Evolutionary conservation across 805 yeast species (phyloP).

Genomic region (Dipodascopsis tothii): DNA sequence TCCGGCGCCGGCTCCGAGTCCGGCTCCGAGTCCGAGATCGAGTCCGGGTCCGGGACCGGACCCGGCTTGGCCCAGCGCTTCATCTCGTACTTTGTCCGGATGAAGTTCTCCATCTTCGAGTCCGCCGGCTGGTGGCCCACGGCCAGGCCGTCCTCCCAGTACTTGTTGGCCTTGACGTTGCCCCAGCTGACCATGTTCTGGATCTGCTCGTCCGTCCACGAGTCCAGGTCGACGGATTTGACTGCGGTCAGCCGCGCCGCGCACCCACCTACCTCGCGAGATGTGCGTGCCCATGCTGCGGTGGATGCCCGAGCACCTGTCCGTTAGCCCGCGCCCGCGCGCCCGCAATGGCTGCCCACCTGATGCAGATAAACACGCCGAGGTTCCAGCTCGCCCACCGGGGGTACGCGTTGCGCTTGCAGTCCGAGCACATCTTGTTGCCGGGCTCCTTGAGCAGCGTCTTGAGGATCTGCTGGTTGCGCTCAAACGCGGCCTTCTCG

Average conservation of each 20-base stretch:
- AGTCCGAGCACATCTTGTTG: conserved; percentile 81
- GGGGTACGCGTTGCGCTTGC: conserved; percentile 83
- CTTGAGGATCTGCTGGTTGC: conserved; percentile 64
- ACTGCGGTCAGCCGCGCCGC: conserved; percentile 35
- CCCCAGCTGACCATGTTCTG: conserved; percentile 81
- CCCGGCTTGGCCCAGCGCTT: conserved; percentile 70
- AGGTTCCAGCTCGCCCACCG: conserved; percentile 97
- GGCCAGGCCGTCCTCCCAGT: conserved; percentile 80
- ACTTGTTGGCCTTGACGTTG: conserved; percentile 65
- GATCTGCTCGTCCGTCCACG: conserved; percentile 93
- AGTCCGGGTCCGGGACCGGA: conserved; percentile 51
- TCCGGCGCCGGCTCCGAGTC: too few species aligned
- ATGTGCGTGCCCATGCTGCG: conserved; percentile 94
- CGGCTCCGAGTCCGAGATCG: conserved; percentile 21
- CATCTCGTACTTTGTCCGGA: conserved; percentile 83
- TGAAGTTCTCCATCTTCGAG: conserved; percentile 77
- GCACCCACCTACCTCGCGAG: conserved; percentile 44
- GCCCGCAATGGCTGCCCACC: conserved; percentile 22
- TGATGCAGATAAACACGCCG: conserved; percentile 84
- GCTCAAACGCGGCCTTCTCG: conserved; percentile 35
- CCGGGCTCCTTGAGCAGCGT: conserved; percentile 67
- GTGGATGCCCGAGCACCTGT: conserved; percentile 88
- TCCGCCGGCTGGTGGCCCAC: conserved; percentile 68
- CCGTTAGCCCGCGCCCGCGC: neutral
- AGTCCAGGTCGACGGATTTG: conserved; percentile 86